These are phyloP conservation scores for Kluyveromyces wickerhamii DNA, from an alignment of 805 yeast genomes.

Conservation along the genomic window DNA sequence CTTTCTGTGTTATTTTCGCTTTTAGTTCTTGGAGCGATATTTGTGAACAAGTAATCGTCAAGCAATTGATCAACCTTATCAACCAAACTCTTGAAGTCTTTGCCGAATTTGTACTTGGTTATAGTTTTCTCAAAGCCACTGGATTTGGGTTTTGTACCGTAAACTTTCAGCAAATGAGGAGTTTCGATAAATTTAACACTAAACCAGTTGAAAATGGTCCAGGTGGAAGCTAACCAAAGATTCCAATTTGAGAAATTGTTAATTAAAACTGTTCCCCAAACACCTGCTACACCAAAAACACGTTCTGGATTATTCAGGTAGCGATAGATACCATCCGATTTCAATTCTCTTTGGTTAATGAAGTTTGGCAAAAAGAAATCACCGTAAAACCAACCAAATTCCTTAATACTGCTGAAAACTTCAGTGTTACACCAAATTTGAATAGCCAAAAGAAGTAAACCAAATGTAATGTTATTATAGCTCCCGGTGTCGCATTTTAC, in stretches of 20 bases:
- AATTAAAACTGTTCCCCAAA: slow-evolving; percentile 63
- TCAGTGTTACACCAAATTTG: slow-evolving; percentile 66
- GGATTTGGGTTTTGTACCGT: slow-evolving; percentile 55
- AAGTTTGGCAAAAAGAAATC: slow-evolving; percentile 65
- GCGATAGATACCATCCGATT: slow-evolving; percentile 75
- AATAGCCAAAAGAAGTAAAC: slow-evolving; percentile 44
- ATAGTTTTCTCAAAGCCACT: slow-evolving; percentile 43
- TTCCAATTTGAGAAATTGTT: slow-evolving; percentile 44
- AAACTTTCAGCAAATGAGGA: slow-evolving; percentile 67
- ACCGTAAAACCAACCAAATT: slow-evolving; percentile 87
- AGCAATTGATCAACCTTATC: slow-evolving; percentile 34
- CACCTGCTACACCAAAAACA: slow-evolving; percentile 66
- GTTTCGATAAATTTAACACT: slow-evolving; percentile 67
- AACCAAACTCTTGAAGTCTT: slow-evolving; percentile 29
- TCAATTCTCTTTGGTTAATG: slow-evolving; percentile 41
- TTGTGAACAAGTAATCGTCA: slow-evolving; percentile 5
- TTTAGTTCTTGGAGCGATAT: neutral
- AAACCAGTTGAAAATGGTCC: slow-evolving; percentile 60
- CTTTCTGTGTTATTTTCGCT: slow-evolving; percentile 2
- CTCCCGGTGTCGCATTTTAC: slow-evolving; percentile 15
- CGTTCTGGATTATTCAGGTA: slow-evolving; percentile 80
- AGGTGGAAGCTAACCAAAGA: slow-evolving; percentile 47
- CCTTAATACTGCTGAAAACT: slow-evolving; percentile 63
- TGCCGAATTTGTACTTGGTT: slow-evolving; percentile 29
- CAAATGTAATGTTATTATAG: slow-evolving; percentile 43